Base-by-base conservation (phyloP, 2,329 filamentous ascomycete genomes). In the Thielaviopsis ethacetica region DNA sequence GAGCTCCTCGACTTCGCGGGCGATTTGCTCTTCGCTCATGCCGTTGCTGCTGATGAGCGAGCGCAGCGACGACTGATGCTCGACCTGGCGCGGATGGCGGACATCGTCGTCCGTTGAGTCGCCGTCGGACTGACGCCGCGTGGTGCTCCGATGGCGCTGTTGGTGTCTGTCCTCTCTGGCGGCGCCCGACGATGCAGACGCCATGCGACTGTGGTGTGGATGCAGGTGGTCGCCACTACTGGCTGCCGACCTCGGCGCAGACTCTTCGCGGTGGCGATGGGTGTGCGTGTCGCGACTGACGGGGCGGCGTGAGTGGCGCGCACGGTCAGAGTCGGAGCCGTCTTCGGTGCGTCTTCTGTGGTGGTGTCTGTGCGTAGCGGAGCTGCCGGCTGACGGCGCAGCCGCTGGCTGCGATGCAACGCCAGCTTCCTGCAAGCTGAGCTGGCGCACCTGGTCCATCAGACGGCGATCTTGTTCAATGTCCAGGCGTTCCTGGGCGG, bases 1-100 rank as follows among this genome's bases (percentile, higher is more conserved):
- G 65, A 96, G 94, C 62, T 93, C 89, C 64, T 93, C 81, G 61
- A 96, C 94, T 68, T 95, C 90, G 62, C 86, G 82, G 68, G 95
- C 86, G 65, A 95, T 84, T 64, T 91, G 86, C 21, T 82, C 79
- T 53, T 85, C 82, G 64, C 87, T 87, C 60, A 88, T 77, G 62
- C 91, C 86, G 0, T 86, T 87, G 4, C 84, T 80, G 66, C 88
- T 91, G 61, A 97, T 83, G 61, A 97, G 72, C 10, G 88, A 95
- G 57, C 91, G 77, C 63, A 97, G 73, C 61, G 90, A 95, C 0
- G 89, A 85, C 72, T 97, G 91, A 67, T 96, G 91, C 67, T 93
- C 89, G 54, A 96, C 77, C 57, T 83, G 84, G 55, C 86, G 70
- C 58, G 30, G 21, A 47, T 24, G 9, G 30, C 21, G 15, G 21